Evolutionary conservation across 2,329 filamentous ascomycete species (phyloP).

Genomic region (Aspergillus sp.): DNA sequence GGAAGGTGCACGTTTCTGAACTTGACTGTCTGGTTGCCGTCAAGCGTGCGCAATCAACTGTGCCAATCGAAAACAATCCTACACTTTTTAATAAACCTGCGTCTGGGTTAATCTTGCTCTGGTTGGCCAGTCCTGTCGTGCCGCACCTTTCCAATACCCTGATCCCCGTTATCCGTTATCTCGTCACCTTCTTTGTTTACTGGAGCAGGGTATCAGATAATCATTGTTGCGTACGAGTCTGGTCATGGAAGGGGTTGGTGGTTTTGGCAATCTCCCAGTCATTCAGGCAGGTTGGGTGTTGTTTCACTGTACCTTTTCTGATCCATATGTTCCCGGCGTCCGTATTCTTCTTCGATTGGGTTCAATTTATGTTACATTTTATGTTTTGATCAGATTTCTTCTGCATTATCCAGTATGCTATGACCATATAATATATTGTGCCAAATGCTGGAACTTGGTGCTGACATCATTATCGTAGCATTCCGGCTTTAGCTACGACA

Average conservation of each 20-base stretch:
- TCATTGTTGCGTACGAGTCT: conserved; percentile 13
- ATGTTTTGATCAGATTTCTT: conserved; percentile 15
- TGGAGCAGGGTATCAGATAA: conserved; percentile 13
- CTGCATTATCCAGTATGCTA: conserved; percentile 32
- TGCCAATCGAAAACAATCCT: conserved; percentile 15
- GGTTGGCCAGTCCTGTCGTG: conserved; percentile 7
- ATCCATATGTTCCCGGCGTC: conserved; percentile 33
- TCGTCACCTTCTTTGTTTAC: conserved; percentile 11
- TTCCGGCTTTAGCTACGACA: neutral
- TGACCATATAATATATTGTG: conserved; percentile 34
- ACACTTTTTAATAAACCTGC: conserved; percentile 16
- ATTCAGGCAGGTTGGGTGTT: conserved; percentile 27
- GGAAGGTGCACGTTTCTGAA: conserved; percentile 15
- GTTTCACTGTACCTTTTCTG: conserved; percentile 25
- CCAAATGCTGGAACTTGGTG: neutral
- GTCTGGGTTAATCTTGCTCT: conserved; percentile 8
- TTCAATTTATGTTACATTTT: conserved; percentile 27
- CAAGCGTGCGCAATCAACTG: conserved; percentile 3
- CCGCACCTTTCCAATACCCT: conserved; percentile 1
- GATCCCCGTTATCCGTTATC: conserved; percentile 5
- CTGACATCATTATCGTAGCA: neutral
- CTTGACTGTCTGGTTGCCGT: conserved; percentile 11
- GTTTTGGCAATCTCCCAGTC: conserved; percentile 32
- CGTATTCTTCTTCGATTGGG: conserved; percentile 32
- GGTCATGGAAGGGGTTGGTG: conserved; percentile 24